Base-by-base conservation (phyloP, 768 basidiomycete genomes). In the Trametes coccinea region DNA sequence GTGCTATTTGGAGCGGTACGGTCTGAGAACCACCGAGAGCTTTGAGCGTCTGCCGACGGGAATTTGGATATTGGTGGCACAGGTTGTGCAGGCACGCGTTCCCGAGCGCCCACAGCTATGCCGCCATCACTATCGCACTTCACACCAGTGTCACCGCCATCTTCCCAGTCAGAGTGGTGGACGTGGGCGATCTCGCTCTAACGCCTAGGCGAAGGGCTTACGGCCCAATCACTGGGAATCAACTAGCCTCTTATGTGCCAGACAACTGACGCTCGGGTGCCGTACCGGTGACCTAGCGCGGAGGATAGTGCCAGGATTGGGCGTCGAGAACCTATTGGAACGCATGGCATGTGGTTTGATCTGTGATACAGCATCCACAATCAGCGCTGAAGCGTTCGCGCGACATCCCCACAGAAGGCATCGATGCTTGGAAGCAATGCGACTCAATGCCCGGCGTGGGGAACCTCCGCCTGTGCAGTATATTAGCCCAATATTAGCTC, bases 1-100 rank as follows among this genome's bases (percentile, higher is more conserved):
- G 48, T 59, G 57, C 57, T 59, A 59, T 44, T 44, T 59, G 39
- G 49, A 51, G 57, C 57, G 56, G 41, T 45, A 34, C 57, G 57
- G 31, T 17, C 41, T 59, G 49, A 45, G 57, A 59, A 51, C 22
- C 30, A 34, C 57, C 57, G 49, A 47, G 43, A 43, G 39, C 56
- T 41, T 22, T 17, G 11, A 27, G 41, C 17, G 48, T 49, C 48
- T 27, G 48, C 22, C 22, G 27, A 10, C 44, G 56, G n/a, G 34
- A 37, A 49, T 22, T 22, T 22, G 22, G 22, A 22, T 22, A 22
- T 22, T 22, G 27, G 49, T 59, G 57, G 57, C 49, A 51, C 57
- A 43, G 49, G 49, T 59, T n/a, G 41, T 40, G 13, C 40, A 41
- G 40, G 30, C 34, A 29, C 47, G 11, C n/a, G n/a, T 40, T 41